phyloP scores from a whole-genome alignment of 441 rosid genomes.

The Capsella rubella region DNA sequence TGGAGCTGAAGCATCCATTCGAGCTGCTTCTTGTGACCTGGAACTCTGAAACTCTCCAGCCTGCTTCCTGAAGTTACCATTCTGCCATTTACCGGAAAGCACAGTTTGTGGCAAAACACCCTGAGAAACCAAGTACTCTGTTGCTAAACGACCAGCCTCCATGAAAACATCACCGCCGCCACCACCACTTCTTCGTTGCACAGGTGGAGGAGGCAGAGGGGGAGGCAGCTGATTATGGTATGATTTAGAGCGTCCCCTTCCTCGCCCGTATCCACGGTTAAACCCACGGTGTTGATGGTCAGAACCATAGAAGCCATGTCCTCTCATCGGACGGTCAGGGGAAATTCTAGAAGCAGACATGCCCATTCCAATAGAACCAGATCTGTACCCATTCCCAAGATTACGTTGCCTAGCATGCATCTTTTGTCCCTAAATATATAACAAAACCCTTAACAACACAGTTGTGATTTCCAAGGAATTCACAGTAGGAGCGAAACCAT shows the following conservation, averaged over 20 bases:
- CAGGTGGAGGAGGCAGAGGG: conserved; percentile 53
- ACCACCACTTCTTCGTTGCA: conserved; percentile 54
- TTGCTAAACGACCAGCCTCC: conserved; percentile 96
- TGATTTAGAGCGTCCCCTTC: conserved; percentile 68
- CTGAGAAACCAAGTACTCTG: conserved; percentile 89
- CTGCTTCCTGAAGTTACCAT: conserved; percentile 68
- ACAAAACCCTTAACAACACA: not conserved
- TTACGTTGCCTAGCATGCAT: conserved; percentile 92
- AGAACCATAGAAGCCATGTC: conserved; percentile 79
- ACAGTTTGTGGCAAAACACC: conserved; percentile 67
- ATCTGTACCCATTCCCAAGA: conserved; percentile 88
- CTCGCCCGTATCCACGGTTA: conserved; percentile 82
- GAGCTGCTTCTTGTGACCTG: conserved; percentile 69
- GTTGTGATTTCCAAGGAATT: conserved; percentile 13
- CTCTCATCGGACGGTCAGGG: conserved; percentile 78
- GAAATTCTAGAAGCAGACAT: conserved; percentile 67
- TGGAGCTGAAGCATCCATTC: conserved; percentile 52
- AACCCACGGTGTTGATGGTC: conserved; percentile 73
- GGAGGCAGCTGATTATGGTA: conserved; percentile 55
- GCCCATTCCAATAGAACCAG: conserved; percentile 71
- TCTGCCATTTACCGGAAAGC: conserved; percentile 80
- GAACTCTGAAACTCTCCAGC: conserved; percentile 61
- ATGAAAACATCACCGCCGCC: conserved; percentile 63
- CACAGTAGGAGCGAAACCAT: conserved; percentile 6
- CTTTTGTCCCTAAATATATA: conserved; percentile 25